Evolutionary conservation across 805 yeast species (phyloP).

Genomic region (Hemisphaericaspora nanyangensis): DNA sequence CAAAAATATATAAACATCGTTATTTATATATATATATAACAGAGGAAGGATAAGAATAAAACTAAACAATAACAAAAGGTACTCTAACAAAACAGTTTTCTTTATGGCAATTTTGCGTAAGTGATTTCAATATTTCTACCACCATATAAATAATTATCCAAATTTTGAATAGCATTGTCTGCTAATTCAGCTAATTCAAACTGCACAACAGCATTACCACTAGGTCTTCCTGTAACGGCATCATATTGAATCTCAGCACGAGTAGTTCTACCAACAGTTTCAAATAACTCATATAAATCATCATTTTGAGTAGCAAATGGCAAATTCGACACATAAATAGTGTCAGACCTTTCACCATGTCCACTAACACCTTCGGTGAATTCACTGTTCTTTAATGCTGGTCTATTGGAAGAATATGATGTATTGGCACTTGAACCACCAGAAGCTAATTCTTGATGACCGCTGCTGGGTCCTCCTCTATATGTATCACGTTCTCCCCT

Average conservation of each 20-base stretch:
- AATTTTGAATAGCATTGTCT: conserved; percentile 66
- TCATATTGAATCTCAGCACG: conserved; percentile 70
- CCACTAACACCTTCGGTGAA: conserved; percentile 68
- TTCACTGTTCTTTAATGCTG: conserved; percentile 36
- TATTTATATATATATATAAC: too few relatives aligned
- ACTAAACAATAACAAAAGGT: neutral
- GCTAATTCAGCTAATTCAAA: conserved; percentile 67
- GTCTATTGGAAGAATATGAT: neutral
- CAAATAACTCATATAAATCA: conserved; percentile 82
- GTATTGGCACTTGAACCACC: neutral
- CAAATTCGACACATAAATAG: conserved; percentile 68
- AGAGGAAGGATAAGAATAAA: neutral
- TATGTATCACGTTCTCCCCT: conserved; percentile 5
- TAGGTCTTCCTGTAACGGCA: conserved; percentile 58
- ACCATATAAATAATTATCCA: conserved; percentile 82
- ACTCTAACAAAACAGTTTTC: neutral
- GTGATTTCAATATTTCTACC: conserved; percentile 67
- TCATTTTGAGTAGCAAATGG: conserved; percentile 87
- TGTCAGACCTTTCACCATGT: conserved; percentile 46
- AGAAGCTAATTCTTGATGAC: neutral
- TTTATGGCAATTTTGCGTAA: conserved; percentile 46
- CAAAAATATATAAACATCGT: too few relatives aligned
- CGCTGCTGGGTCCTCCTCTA: conserved; percentile 1
- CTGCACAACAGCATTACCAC: conserved; percentile 84
- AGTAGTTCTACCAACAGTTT: conserved; percentile 71